These are phyloP conservation scores for Rubia balearica DNA, from an alignment of 305 asterid genomes.

Conservation along the genomic window DNA sequence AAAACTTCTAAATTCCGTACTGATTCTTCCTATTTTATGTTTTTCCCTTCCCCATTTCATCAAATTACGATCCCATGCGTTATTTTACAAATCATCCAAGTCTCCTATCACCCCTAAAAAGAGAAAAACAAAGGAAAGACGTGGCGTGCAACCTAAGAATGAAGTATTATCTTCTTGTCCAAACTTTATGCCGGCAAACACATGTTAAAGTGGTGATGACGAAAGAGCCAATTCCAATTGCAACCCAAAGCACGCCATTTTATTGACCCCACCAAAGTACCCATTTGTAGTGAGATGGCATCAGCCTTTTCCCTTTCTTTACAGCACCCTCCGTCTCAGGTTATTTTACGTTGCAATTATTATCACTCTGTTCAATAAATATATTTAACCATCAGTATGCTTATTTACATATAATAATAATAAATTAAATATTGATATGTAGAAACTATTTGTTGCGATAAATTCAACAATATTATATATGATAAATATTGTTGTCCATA, in stretches of 20 bases:
- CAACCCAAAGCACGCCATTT: constrained; percentile 3
- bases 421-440: too few relatives aligned
- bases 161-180: constrained; percentile 19
- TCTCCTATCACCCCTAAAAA: neutral
- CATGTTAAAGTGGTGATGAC: constrained; percentile 22
- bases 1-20: neutral
- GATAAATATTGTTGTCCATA: too few relatives aligned
- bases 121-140: constrained; percentile 14
- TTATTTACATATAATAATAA: too few relatives aligned
- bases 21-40: neutral
- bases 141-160: constrained; percentile 45
- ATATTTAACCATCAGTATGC: too few relatives aligned
- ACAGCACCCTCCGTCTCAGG: too few relatives aligned
- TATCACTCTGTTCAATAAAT: too few relatives aligned
- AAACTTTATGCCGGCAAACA: constrained; percentile 29
- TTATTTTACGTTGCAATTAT: too few relatives aligned
- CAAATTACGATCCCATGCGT: neutral
- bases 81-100: neutral
- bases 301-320: neutral
- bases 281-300: neutral
- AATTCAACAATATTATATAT: too few relatives aligned
- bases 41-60: neutral
- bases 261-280: neutral
- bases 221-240: constrained; percentile 12
- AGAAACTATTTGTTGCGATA: too few relatives aligned